These are phyloP conservation scores for Chalaropsis ovoidea DNA, from an alignment of 2,329 filamentous ascomycete genomes.

Conservation along the genomic window DNA sequence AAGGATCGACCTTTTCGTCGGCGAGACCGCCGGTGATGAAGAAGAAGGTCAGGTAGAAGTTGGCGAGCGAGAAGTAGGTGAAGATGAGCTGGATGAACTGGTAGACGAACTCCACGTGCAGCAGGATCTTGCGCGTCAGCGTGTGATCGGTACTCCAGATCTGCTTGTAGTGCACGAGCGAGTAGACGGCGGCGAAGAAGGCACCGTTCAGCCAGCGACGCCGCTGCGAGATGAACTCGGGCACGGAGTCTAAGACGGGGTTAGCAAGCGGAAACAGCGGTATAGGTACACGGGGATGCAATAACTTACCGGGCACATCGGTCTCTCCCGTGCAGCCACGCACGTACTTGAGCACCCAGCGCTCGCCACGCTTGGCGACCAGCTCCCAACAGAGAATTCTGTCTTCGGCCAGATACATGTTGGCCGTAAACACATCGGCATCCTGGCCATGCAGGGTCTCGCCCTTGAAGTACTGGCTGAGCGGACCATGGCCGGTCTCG, in stretches of 20 bases:
- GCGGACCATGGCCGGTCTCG: constrained; percentile 82
- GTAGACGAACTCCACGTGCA: constrained; percentile 93
- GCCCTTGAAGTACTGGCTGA: constrained; percentile 98
- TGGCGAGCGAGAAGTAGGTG: constrained; percentile 95
- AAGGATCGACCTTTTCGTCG: constrained; percentile 72
- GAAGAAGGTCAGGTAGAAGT: constrained; percentile 98
- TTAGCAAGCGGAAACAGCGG: constrained; percentile 27
- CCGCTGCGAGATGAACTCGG: constrained; percentile 94
- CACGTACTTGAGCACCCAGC: constrained; percentile 97
- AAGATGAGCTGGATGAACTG: constrained; percentile 88
- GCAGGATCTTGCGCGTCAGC: constrained; percentile 72
- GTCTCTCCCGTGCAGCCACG: constrained; percentile 95
- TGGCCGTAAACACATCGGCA: constrained; percentile 93
- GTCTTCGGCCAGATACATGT: constrained; percentile 88
- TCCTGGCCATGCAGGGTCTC: constrained; percentile 93
- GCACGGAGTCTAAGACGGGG: constrained; percentile 58
- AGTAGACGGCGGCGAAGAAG: constrained; percentile 97
- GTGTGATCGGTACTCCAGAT: constrained; percentile 92
- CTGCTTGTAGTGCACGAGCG: constrained; percentile 86
- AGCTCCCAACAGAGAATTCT: constrained; percentile 89
- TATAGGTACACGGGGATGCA: not conserved
- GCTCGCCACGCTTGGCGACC: constrained; percentile 85
- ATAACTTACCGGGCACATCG: constrained; percentile 75
- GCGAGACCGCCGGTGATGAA: constrained; percentile 88
- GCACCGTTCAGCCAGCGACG: constrained; percentile 96